Evolutionary conservation across 1,284 basidiomycete species (phyloP).

Genomic region (Papiliotrema fonsecae): DNA sequence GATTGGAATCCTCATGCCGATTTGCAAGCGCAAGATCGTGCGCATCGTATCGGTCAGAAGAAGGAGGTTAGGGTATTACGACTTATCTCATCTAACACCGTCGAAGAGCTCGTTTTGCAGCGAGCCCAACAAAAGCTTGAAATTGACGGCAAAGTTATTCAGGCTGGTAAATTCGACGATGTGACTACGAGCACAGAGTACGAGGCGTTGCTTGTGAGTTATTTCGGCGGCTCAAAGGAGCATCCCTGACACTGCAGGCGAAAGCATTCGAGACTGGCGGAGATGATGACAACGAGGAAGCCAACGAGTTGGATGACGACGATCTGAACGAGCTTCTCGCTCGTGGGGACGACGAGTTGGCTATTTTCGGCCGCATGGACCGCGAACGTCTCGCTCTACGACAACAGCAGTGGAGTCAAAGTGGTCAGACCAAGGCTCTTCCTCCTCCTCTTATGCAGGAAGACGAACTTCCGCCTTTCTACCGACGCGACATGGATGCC

Average conservation of each 20-base stretch:
- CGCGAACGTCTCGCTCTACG: constrained; percentile 69
- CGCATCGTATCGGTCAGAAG: constrained; percentile 99
- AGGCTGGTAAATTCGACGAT: constrained; percentile 98
- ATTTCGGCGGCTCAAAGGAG: constrained; percentile 1
- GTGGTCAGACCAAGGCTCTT: constrained; percentile 72
- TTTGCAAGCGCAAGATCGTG: constrained; percentile 72
- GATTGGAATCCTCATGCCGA: constrained; percentile 97
- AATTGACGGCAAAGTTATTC: constrained; percentile 99
- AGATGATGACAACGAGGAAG: constrained; percentile 87
- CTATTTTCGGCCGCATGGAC: constrained; percentile 81
- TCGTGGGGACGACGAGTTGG: constrained; percentile 73
- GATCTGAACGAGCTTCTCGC: constrained; percentile 93
- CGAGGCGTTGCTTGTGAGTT: constrained; percentile 80
- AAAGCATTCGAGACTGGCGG: constrained; percentile 54
- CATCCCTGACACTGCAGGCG: constrained; percentile 57
- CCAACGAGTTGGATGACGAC: constrained; percentile 93
- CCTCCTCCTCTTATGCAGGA: constrained; percentile 78
- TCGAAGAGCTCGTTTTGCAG: constrained; percentile 95
- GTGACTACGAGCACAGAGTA: constrained; percentile 97
- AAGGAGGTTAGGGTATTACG: constrained; percentile 95
- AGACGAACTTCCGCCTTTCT: constrained; percentile 88
- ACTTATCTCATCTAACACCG: constrained; percentile 96
- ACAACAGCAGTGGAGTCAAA: constrained; percentile 64
- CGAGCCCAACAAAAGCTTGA: constrained; percentile 95
- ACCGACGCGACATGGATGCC: constrained; percentile 59